A percentile compares a stretch with the other conserved stretches of the same genome.
phyloP scores from a whole-genome alignment of 1,284 basidiomycete species.

The Moesziomyces sp. region DNA sequence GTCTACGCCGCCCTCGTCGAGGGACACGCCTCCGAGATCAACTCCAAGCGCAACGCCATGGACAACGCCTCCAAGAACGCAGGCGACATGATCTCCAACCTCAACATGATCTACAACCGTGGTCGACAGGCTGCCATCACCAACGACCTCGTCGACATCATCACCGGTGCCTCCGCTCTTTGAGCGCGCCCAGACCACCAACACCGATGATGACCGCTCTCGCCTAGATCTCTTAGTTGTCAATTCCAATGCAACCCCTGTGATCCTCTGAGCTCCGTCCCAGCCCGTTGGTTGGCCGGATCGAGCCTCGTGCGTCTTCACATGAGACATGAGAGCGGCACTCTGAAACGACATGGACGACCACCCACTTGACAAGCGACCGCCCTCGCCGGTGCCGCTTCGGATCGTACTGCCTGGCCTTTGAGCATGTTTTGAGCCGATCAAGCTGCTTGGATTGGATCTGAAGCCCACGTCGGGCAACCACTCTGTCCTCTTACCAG shows the following conservation, averaged over 20 bases:
- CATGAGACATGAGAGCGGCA: no score
- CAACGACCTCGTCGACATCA: conserved; percentile 93
- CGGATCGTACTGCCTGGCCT: no score
- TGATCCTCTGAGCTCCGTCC: no score
- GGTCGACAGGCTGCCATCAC: conserved; percentile 98
- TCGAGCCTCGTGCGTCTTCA: no score
- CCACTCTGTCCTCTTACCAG: no score
- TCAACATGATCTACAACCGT: conserved; percentile 79
- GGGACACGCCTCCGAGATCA: conserved; percentile 94
- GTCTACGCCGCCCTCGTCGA: conserved; percentile 94
- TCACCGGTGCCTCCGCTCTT: conserved; percentile 78
- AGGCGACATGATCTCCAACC: conserved; percentile 69
- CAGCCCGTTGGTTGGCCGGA: no score
- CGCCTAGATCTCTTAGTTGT: neutral
- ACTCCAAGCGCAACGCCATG: conserved; percentile 88
- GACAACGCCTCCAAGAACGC: conserved; percentile 99
- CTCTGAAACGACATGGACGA: no score
- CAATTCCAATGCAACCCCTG: neutral
- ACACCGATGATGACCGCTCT: conserved; percentile 2
- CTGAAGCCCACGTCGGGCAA: no score
- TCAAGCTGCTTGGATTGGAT: no score
- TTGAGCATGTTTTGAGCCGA: no score
- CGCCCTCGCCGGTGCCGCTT: no score
- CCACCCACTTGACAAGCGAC: no score
- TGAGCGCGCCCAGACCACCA: conserved; percentile 14